Base-by-base conservation (phyloP, 192 early-diverging fungal genomes). In the Coemansia sp. region DNA sequence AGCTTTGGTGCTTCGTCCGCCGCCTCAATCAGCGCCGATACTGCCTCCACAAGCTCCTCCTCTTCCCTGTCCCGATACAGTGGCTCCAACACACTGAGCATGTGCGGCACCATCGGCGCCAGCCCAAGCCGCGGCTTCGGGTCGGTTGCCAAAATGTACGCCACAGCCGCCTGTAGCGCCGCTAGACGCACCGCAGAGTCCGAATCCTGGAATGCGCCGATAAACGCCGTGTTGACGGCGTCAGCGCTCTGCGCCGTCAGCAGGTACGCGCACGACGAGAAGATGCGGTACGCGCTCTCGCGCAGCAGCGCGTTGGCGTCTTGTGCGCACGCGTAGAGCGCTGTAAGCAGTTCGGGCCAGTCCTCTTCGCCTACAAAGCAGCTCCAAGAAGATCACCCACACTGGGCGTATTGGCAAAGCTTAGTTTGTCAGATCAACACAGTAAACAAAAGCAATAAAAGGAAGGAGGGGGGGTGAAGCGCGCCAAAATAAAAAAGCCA, bases 251-350 rank as follows among this genome's bases (percentile, higher is more conserved):
- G 87, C 59, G 85, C 86, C 32, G 85, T 75, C 53, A 96, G 88
- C 67, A 96, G 65, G 29, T 85, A 85, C 43, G 95, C 90, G 45
- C 94, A 90, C 57, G 89, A 83, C 32, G 88, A 86, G 69, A 99
- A 92, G 62, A 99, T 90, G 64, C 91, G 89, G 84, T 96, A 95
- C 53, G 91, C 94, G 59, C 90, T 89, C 79, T 95, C 93, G 49
- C 93, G 88, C 61, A 90, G 91, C 61, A 85, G 89, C 29, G 87
- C 78, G 5, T 87, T 83, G 59, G 85, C 79, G 19, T 94, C 88
- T 74, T 92, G 87, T 56, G 87, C 86, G 75, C 91, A 95, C 43
- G 91, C 85, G 63, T 93, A 91, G 61, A 99, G 74, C 20, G 89
- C 89, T 19, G 85, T 82, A 11, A 92, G 76, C 19, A 99, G 85